Evolutionary conservation across 257 asterid genomes (phyloP), one percentile per base, ranked within the genome.

Genomic region (Fraxinus cuspidata): DNA sequence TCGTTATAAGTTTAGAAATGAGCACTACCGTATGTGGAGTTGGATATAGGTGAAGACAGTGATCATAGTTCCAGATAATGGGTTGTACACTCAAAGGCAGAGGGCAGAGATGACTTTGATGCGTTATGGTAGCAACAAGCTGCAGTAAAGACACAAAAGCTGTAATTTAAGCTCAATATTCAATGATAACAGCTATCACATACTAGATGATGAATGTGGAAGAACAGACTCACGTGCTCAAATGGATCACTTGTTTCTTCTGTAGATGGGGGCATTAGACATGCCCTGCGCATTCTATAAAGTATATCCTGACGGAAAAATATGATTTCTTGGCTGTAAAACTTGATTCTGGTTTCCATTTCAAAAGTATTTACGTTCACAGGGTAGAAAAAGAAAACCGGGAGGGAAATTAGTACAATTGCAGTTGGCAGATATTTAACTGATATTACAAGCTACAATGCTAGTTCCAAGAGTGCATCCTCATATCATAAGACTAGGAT

Each of bases 21-120:
- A 53, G 71, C 49, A 71, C 77, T 92, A 96, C 97, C 83, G 95
- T 88, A 74, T 93, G 97, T 32, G 99, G 99, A 75, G 90, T 85
- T 63, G 98, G 98, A 85, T 92, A 90, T 74, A 96, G 91, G 84
- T 96, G 96, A 81, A 96, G 98, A 81, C 96, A 81, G 76, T 96
- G 98, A 84, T 96, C 99, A 71, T 83, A 90, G 87, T 90, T 93
- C 99, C 99, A 93, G 80, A 96, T 87, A 78, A 93, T 87, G 56
- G 99, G 97, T 71, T 96, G 99, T 35, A 89, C 81, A 21, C 87
- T 90, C 90, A 96, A 85, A 40, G 99, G 98, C 76, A 93, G 90
- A 66, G 98, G 99, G 78, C 99, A 96, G 27, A 96, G 97, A 85
- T 96, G 98, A 76, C 97, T 96, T 86, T 96, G 99, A 84, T 96